These are phyloP conservation scores for Trapa bicornis DNA, from an alignment of 345 rosid species.

Conservation along the genomic window DNA sequence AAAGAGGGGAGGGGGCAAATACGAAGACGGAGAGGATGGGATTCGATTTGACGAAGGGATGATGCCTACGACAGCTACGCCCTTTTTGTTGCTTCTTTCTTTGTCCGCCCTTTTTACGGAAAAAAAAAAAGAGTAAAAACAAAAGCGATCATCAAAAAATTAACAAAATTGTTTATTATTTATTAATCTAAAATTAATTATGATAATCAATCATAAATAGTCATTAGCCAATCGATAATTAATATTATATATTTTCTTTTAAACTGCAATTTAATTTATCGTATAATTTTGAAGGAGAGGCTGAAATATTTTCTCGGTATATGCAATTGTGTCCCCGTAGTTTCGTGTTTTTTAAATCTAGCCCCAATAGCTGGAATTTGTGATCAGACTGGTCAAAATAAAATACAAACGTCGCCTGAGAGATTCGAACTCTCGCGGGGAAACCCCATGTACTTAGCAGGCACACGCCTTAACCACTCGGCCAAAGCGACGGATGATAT, in stretches of 20 bases:
- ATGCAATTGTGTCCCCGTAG: too few relatives aligned
- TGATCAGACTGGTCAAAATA: background rate
- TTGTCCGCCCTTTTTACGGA: background rate
- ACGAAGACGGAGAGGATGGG: background rate
- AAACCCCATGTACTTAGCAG: slow-evolving; percentile 85
- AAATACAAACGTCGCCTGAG: slow-evolving; percentile 45
- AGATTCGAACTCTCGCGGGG: slow-evolving; percentile 82
- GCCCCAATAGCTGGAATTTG: background rate
- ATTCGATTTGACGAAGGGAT: background rate
- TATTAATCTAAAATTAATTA: too few relatives aligned
- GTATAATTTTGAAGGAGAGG: too few relatives aligned
- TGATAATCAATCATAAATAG: too few relatives aligned
- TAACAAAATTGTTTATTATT: background rate
- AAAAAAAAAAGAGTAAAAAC: too few relatives aligned
- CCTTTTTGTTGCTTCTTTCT: background rate
- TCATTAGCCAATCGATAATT: too few relatives aligned
- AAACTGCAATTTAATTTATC: too few relatives aligned
- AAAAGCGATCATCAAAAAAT: too few relatives aligned
- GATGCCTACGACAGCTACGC: background rate
- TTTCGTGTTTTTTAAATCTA: background rate
- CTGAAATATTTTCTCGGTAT: too few relatives aligned
- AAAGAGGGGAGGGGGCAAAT: background rate
- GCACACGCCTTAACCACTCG: slow-evolving; percentile 94
- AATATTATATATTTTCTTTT: too few relatives aligned
- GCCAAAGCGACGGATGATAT: slow-evolving; percentile 49